A percentile compares a stretch with the other conserved stretches of the same genome.
Conservation (phyloP, 257 asterid species). For the Solanum peruvianum region DNA sequence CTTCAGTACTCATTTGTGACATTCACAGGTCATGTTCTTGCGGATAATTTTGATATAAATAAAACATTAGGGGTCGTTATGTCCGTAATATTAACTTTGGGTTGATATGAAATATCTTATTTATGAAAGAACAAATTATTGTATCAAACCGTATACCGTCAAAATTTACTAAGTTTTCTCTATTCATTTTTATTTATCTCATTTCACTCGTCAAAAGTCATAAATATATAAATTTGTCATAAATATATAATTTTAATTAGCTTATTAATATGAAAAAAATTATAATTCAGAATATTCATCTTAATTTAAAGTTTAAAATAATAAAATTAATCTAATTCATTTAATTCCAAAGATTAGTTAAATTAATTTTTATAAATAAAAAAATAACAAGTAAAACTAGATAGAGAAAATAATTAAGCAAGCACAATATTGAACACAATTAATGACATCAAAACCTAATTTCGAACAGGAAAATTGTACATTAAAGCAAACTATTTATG, state of each 20-base stretch:
- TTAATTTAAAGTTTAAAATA: not conserved
- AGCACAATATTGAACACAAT: not conserved
- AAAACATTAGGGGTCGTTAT: not conserved
- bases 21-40: not conserved
- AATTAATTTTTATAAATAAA: not conserved
- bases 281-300: not conserved
- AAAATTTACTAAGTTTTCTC: not conserved
- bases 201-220: too few species aligned
- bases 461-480: too few species aligned
- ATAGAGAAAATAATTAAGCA: not conserved
- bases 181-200: not conserved
- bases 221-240: too few species aligned
- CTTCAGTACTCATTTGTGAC: not conserved
- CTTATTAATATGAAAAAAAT: too few species aligned
- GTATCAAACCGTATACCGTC: not conserved
- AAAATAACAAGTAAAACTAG: accelerated
- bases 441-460: not conserved
- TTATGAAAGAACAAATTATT: not conserved
- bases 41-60: not conserved
- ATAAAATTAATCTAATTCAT: not conserved
- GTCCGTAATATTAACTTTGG: not conserved
- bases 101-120: not conserved
- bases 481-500: too few species aligned
- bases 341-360: not conserved
- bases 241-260: too few species aligned